Percentiles rank a stretch among this genome's conserved stretches.
Evolutionary conservation across 1,284 basidiomycete genomes (phyloP).

Genomic region (Sporisorium graminicola): DNA sequence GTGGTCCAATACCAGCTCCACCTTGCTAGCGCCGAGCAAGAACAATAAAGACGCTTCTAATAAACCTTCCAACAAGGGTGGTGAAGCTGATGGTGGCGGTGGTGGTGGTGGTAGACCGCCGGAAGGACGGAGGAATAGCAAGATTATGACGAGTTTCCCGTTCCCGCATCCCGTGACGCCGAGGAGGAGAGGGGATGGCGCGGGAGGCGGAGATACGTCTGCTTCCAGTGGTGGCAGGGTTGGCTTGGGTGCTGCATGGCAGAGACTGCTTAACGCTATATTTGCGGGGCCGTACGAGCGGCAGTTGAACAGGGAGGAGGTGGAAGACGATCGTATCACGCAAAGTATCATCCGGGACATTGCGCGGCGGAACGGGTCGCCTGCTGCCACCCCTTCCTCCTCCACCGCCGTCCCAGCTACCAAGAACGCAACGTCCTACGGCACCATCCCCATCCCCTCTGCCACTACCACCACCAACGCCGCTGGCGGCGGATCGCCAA

Average conservation of each 20-base stretch:
- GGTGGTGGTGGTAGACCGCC: neutral
- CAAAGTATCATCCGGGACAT: conserved; percentile 33
- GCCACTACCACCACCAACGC: neutral
- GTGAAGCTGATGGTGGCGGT: too few species aligned
- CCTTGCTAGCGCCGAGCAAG: neutral
- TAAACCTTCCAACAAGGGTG: too few species aligned
- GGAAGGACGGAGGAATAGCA: conserved; percentile 30
- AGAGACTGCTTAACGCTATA: conserved; percentile 24
- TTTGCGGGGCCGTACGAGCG: conserved; percentile 51
- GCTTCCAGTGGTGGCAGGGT: neutral
- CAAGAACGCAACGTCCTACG: neutral
- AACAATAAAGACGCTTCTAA: neutral
- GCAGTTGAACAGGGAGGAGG: conserved; percentile 30
- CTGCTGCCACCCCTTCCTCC: neutral
- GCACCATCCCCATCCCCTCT: conserved; percentile 13
- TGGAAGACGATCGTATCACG: conserved; percentile 37
- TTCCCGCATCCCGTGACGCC: conserved; percentile 46
- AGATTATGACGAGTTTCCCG: conserved; percentile 54
- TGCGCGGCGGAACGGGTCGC: conserved; percentile 13
- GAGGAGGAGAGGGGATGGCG: conserved; percentile 4
- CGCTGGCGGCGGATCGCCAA: too few species aligned
- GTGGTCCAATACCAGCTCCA: conserved; percentile 20
- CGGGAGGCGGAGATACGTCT: neutral
- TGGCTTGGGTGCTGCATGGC: conserved; percentile 22
- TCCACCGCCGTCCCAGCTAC: neutral